Conservation (phyloP, 1,284 basidiomycete genomes). For the Apiotrichum brassicae region DNA sequence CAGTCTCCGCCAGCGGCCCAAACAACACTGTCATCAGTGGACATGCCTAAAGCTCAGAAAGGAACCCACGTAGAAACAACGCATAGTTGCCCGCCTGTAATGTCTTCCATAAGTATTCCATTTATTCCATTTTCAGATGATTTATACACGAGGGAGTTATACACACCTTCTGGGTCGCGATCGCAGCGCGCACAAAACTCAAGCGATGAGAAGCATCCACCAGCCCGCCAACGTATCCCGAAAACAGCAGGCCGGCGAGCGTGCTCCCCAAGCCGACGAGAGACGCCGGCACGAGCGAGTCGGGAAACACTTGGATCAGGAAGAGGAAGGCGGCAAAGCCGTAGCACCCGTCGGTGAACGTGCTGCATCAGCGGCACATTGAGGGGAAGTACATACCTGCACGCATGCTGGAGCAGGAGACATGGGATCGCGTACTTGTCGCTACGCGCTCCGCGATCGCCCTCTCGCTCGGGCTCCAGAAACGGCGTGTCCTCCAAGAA, state of each 20-base stretch:
- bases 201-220: constrained; percentile 39
- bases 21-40: constrained; percentile 32
- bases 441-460: too few relatives aligned
- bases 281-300: constrained; percentile 48
- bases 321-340: constrained; percentile 40
- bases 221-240: constrained; percentile 44
- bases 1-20: constrained; percentile 20
- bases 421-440: constrained; percentile 22
- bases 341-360: constrained; percentile 23
- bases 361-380: constrained; percentile 7
- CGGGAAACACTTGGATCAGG: constrained; percentile 38
- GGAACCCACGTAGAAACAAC: constrained; percentile 35
- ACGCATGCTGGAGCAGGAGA: constrained; percentile 31
- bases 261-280: constrained; percentile 49
- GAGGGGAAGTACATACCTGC: constrained; percentile 17
- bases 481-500: neutral
- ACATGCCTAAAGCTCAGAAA: neutral
- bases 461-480: neutral
- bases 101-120: neutral
- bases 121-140: too few relatives aligned
- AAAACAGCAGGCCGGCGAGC: constrained; percentile 40
- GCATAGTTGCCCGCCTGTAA: constrained; percentile 30
- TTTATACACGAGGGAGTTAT: neutral
- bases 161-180: constrained; percentile 46
- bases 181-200: constrained; percentile 38